Evolutionary conservation across 192 early-diverging fungal genomes (phyloP).

Genomic region (Umbelopsis sp.): DNA sequence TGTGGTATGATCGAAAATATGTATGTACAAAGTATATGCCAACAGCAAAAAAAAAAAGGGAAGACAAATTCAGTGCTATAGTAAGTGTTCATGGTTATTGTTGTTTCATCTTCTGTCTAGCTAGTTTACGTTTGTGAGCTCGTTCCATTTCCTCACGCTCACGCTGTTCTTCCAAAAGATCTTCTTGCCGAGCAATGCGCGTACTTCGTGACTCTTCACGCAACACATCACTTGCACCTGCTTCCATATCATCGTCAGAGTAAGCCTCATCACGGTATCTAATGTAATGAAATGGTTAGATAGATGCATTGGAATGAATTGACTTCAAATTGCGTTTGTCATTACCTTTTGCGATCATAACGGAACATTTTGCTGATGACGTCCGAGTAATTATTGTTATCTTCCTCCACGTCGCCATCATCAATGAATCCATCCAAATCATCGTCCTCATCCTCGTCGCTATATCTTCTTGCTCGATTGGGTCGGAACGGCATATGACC

Average conservation of each 20-base stretch:
- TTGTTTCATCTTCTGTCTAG: background rate
- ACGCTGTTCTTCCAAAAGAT: constrained; percentile 34
- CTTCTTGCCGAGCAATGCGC: constrained; percentile 32
- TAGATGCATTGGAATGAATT: background rate
- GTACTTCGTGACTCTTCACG: constrained; percentile 43
- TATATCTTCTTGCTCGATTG: constrained; percentile 6
- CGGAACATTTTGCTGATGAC: constrained; percentile 38
- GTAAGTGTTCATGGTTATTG: too few species aligned
- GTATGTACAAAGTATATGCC: background rate
- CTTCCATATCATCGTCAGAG: constrained; percentile 49
- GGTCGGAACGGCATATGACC: constrained; percentile 31
- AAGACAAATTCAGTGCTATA: too few species aligned
- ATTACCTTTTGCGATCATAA: constrained; percentile 37
- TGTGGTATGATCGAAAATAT: background rate
- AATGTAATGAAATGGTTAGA: background rate
- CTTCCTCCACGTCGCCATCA: constrained; percentile 37
- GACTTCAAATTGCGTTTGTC: background rate
- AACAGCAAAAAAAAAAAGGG: too few species aligned
- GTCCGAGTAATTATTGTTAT: constrained; percentile 22
- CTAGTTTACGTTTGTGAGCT: constrained; percentile 24
- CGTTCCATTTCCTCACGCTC: constrained; percentile 33
- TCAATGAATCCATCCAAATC: constrained; percentile 38
- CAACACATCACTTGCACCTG: constrained; percentile 37
- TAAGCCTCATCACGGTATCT: constrained; percentile 35
- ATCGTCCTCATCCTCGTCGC: constrained; percentile 37